These are phyloP conservation scores for Talaromyces sp. DNA, from an alignment of 2,329 filamentous ascomycete species.

Conservation along the genomic window DNA sequence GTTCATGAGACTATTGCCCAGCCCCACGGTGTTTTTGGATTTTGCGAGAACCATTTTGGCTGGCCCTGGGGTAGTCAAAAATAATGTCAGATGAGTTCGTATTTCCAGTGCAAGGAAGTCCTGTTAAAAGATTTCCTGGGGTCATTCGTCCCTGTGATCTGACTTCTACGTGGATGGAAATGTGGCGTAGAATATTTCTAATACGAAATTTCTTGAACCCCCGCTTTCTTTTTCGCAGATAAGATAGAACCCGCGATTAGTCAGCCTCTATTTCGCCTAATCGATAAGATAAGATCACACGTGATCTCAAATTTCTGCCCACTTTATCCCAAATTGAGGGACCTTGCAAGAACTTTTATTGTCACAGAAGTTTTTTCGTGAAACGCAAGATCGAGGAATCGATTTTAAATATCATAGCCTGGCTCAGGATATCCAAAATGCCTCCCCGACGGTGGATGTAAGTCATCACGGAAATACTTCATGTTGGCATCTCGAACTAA, in stretches of 20 bases:
- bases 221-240: constrained; percentile 26
- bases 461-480: constrained; percentile 26
- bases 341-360: constrained; percentile 2
- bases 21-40: constrained; percentile 89
- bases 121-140: not conserved
- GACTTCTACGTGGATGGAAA: not conserved
- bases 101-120: not conserved
- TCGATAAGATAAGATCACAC: constrained; percentile 22
- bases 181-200: constrained; percentile 22
- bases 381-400: not conserved
- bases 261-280: constrained; percentile 22
- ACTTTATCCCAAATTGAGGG: constrained; percentile 18
- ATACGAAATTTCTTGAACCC: constrained; percentile 20
- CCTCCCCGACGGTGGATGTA: constrained; percentile 71
- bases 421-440: constrained; percentile 55
- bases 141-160: not conserved
- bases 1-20: constrained; percentile 98
- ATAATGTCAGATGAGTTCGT: not conserved
- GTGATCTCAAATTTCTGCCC: constrained; percentile 21
- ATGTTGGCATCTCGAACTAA: not conserved
- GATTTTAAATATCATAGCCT: not conserved
- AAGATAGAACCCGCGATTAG: constrained; percentile 29
- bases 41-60: constrained; percentile 72
- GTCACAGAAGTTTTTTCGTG: not conserved
- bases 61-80: constrained; percentile 13